Evolutionary conservation across 148 eudicot genomes (phyloP).

Genomic region (Agrostemma githago): DNA sequence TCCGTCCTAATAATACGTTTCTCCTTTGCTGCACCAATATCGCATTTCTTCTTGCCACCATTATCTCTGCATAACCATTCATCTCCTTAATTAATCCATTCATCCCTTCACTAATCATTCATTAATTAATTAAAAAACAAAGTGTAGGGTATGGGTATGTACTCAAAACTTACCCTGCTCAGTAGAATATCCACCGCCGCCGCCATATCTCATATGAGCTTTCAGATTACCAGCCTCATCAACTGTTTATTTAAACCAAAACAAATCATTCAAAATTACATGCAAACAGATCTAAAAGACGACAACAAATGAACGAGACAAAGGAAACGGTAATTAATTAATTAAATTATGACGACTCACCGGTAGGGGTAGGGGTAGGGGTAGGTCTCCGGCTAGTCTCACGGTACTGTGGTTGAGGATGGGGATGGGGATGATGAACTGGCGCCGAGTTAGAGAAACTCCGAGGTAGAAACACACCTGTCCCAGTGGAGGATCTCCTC

Average conservation of each 20-base stretch:
- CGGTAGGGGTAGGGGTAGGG: constrained; percentile 10
- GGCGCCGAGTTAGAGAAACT: constrained; percentile 17
- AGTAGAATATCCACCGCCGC: constrained; percentile 11
- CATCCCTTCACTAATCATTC: neutral
- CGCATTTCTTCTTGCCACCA: constrained; percentile 42
- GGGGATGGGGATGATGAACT: constrained; percentile 11
- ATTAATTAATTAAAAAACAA: no score
- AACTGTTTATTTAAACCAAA: constrained; percentile 25
- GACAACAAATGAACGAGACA: neutral
- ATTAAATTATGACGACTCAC: constrained; percentile 37
- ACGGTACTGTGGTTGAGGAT: neutral
- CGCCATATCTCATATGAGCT: constrained; percentile 19
- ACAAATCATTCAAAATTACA: neutral
- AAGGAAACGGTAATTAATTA: constrained; percentile 2
- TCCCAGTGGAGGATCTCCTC: constrained; percentile 56
- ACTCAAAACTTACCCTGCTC: constrained; percentile 33
- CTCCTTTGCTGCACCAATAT: constrained; percentile 33
- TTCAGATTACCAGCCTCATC: constrained; percentile 19
- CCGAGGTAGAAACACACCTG: constrained; percentile 80
- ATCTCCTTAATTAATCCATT: neutral
- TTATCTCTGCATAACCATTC: constrained; percentile 22
- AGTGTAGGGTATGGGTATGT: no score
- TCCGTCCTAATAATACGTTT: constrained; percentile 1
- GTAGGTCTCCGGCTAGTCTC: constrained; percentile 42
- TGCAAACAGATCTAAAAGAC: constrained; percentile 15